These are phyloP conservation scores for Geotrichum cucujoidarum DNA, from an alignment of 1,139 yeast genomes.

Conservation along the genomic window DNA sequence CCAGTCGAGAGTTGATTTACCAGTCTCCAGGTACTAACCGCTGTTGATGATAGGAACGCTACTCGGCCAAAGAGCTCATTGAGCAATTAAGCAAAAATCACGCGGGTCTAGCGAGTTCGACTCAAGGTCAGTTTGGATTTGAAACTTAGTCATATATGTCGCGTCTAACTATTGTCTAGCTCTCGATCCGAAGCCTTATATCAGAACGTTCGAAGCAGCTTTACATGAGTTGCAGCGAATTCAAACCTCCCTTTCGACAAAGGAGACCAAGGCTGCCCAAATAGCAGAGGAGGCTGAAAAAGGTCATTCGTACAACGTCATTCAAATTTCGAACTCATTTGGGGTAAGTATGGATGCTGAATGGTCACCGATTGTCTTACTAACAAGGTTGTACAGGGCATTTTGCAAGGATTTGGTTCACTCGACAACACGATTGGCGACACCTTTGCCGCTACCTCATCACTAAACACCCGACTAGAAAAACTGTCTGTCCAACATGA, in stretches of 20 bases:
- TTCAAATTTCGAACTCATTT: constrained; percentile 27
- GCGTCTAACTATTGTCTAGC: constrained; percentile 23
- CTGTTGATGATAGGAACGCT: constrained; percentile 42
- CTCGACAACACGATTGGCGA: constrained; percentile 54
- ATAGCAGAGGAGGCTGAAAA: constrained; percentile 61
- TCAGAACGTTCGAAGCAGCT: constrained; percentile 86
- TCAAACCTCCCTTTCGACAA: constrained; percentile 48
- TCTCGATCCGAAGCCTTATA: constrained; percentile 87
- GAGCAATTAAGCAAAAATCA: constrained; percentile 77
- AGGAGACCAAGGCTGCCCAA: constrained; percentile 47
- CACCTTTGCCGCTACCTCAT: constrained; percentile 55
- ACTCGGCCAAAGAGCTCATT: constrained; percentile 74
- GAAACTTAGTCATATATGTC: no score
- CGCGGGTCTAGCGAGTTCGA: constrained; percentile 38
- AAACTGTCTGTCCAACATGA: constrained; percentile 73
- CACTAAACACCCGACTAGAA: constrained; percentile 69
- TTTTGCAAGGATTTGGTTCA: constrained; percentile 46
- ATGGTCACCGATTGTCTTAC: background rate
- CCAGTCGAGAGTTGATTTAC: no score
- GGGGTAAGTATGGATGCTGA: constrained; percentile 1
- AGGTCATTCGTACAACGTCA: constrained; percentile 62
- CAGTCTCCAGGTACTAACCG: no score
- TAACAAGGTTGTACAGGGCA: constrained; percentile 11
- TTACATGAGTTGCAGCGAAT: constrained; percentile 63
- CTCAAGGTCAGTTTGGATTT: constrained; percentile 56